A percentile compares a stretch with the other conserved stretches of the same genome.
Evolutionary conservation across 208 protist species (phyloP).

Genomic region (Trypanosoma theileri): DNA sequence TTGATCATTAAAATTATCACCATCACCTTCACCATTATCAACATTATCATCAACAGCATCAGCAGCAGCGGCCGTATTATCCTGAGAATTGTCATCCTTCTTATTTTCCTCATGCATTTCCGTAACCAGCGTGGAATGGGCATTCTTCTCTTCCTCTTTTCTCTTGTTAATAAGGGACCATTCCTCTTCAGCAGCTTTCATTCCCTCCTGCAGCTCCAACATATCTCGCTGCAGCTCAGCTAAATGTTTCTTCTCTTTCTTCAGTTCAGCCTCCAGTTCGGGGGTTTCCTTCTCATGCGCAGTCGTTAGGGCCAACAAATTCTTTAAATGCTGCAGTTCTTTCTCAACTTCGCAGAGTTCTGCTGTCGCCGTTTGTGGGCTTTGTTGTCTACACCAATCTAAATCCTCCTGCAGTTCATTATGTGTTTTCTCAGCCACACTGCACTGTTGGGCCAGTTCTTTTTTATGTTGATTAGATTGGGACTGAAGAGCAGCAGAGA

Average conservation of each 20-base stretch:
- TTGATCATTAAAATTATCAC: no score
- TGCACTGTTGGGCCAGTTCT: constrained; percentile 9
- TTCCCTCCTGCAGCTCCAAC: constrained; percentile 6
- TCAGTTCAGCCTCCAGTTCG: constrained; percentile 15
- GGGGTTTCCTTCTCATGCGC: constrained; percentile 11
- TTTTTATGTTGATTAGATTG: constrained; percentile 10
- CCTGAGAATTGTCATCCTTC: not conserved
- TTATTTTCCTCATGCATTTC: not conserved
- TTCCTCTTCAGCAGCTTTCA: constrained; percentile 18
- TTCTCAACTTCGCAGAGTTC: constrained; percentile 35
- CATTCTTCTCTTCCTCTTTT: constrained; percentile 23
- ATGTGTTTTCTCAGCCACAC: constrained; percentile 23
- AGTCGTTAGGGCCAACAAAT: constrained; percentile 21
- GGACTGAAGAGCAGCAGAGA: constrained; percentile 2
- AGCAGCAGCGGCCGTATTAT: no score
- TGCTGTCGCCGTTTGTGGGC: not conserved
- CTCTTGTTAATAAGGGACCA: constrained; percentile 1
- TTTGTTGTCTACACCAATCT: constrained; percentile 61
- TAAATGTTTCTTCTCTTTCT: constrained; percentile 9
- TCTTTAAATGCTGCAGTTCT: constrained; percentile 37
- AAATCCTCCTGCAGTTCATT: constrained; percentile 24
- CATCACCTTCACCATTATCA: no score
- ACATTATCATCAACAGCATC: no score
- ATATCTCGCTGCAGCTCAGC: constrained; percentile 7
- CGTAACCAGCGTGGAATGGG: no score